Evolutionary conservation across 352 stramenopile genomes (phyloP).

Genomic region (Thraustotheca clavata): DNA sequence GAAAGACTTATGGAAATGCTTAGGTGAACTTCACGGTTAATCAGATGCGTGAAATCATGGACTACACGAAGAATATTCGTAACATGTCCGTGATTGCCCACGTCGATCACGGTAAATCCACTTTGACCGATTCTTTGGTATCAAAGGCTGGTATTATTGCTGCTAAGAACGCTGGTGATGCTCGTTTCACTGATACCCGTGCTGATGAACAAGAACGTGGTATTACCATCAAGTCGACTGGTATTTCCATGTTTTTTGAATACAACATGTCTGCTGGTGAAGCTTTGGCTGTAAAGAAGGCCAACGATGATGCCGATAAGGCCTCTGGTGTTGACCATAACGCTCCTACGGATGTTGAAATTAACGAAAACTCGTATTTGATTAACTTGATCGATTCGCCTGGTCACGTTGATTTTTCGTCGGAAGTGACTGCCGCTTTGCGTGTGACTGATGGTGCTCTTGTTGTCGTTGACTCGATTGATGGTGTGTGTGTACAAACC

Average conservation of each 20-base stretch:
- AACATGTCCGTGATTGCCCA: slow-evolving; percentile 99
- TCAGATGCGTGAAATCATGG: slow-evolving; percentile 97
- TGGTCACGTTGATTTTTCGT: slow-evolving; percentile 99
- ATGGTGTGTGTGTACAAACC: slow-evolving; percentile 99
- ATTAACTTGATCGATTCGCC: slow-evolving; percentile 99
- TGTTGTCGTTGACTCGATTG: slow-evolving; percentile 99
- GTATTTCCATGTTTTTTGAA: slow-evolving; percentile 99
- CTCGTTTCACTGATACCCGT: slow-evolving; percentile 99
- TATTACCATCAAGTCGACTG: slow-evolving; percentile 99
- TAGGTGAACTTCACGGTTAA: slow-evolving; percentile 99
- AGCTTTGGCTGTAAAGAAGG: slow-evolving; percentile 56
- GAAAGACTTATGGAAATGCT: neutral
- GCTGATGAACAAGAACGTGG: slow-evolving; percentile 99
- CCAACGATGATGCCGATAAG: slow-evolving; percentile 34
- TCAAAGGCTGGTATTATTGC: slow-evolving; percentile 99
- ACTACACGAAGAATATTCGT: slow-evolving; percentile 99
- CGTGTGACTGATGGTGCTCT: slow-evolving; percentile 99
- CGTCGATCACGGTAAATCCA: slow-evolving; percentile 99
- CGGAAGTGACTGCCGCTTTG: slow-evolving; percentile 97
- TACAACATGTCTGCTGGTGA: slow-evolving; percentile 97
- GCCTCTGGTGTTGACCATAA: slow-evolving; percentile 22
- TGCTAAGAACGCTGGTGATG: slow-evolving; percentile 96
- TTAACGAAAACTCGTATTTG: slow-evolving; percentile 97
- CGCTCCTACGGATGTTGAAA: slow-evolving; percentile 58
- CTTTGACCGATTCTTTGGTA: slow-evolving; percentile 97